These are phyloP conservation scores for Kurtzmaniella natalensis DNA, from an alignment of 1,139 yeast species.

Conservation along the genomic window DNA sequence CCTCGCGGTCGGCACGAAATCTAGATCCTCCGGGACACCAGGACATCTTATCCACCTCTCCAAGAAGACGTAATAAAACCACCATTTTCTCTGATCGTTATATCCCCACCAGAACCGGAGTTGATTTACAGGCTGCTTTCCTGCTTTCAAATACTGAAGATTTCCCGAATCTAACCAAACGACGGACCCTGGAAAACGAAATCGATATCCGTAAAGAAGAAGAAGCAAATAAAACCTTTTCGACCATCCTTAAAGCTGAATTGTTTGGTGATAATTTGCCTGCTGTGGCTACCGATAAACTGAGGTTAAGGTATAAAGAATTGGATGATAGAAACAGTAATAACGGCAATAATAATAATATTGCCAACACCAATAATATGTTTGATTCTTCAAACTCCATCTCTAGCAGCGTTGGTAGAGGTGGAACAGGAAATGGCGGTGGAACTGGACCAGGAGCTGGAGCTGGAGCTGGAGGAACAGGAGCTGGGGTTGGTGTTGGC, in stretches of 20 bases:
- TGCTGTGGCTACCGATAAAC: constrained; percentile 35
- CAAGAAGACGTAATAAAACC: constrained; percentile 36
- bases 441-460: constrained; percentile 3
- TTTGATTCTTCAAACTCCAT: constrained; percentile 1
- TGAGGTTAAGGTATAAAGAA: constrained; percentile 14
- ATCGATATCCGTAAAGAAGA: constrained; percentile 65
- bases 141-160: constrained; percentile 51
- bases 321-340: constrained; percentile 2
- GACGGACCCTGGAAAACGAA: constrained; percentile 43
- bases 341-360: neutral
- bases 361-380: neutral
- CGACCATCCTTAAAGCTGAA: constrained; percentile 82
- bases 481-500: no score
- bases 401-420: neutral
- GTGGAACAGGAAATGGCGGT: neutral
- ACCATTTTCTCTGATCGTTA: constrained; percentile 72
- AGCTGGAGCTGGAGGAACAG: constrained; percentile 7
- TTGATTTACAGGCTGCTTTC: constrained; percentile 86
- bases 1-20: constrained; percentile 35
- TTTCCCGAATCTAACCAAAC: constrained; percentile 31
- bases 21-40: constrained; percentile 30
- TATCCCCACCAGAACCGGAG: constrained; percentile 81
- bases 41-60: constrained; percentile 31
- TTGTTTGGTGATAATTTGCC: constrained; percentile 85
- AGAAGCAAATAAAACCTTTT: constrained; percentile 84